These are phyloP conservation scores for Barnettozyma salicaria DNA, from an alignment of 805 yeast genomes.

Conservation along the genomic window DNA sequence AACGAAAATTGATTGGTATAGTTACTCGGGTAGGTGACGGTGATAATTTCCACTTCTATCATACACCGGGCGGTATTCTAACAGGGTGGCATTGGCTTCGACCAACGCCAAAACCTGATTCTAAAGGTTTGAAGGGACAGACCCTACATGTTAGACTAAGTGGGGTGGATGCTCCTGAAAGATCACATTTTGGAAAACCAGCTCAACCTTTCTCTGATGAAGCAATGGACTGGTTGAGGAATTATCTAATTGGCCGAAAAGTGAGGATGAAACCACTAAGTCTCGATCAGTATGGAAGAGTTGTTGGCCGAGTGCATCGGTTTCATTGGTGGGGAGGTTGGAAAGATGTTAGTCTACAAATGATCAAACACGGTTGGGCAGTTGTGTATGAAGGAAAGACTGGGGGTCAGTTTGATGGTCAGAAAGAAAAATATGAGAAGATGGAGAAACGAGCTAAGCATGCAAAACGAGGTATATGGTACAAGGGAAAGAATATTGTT, in stretches of 20 bases:
- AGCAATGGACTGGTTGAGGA: constrained; percentile 71
- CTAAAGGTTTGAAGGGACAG: constrained; percentile 40
- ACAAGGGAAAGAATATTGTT: constrained; percentile 39
- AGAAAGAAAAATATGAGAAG: constrained; percentile 51
- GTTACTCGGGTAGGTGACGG: constrained; percentile 95
- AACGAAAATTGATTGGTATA: constrained; percentile 51
- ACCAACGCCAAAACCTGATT: constrained; percentile 48
- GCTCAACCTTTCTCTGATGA: constrained; percentile 86
- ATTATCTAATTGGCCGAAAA: constrained; percentile 55
- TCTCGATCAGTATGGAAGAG: constrained; percentile 83
- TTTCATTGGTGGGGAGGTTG: constrained; percentile 53
- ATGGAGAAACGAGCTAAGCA: constrained; percentile 56
- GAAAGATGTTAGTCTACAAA: constrained; percentile 79
- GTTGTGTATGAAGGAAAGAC: constrained; percentile 79
- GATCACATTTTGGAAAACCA: constrained; percentile 90
- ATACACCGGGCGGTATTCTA: constrained; percentile 83
- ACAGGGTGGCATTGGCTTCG: constrained; percentile 96
- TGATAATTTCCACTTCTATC: constrained; percentile 88
- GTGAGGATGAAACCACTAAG: constrained; percentile 74
- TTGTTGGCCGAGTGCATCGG: constrained; percentile 64
- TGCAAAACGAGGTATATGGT: constrained; percentile 65
- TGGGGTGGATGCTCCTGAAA: constrained; percentile 96
- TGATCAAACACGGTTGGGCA: constrained; percentile 79
- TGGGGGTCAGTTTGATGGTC: constrained; percentile 83
- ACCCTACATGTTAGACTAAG: constrained; percentile 80